phyloP scores from a whole-genome alignment of 306 rosid genomes.

The Dalbergia cochinchinensis region DNA sequence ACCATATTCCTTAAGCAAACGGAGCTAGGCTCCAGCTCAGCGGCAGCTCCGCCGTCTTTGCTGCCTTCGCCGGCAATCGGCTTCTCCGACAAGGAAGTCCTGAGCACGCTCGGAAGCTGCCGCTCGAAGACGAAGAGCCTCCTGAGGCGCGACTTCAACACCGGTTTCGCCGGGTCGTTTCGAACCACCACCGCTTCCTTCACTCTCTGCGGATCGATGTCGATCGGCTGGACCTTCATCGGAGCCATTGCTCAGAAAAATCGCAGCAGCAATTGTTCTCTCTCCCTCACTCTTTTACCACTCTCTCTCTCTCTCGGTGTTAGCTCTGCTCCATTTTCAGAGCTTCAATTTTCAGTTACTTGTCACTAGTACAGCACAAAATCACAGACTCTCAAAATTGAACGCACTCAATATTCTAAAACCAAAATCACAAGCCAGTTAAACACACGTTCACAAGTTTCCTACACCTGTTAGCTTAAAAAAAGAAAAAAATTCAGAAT shows the following conservation, averaged over 20 bases:
- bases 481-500: conserved; percentile 21
- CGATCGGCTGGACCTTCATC: conserved; percentile 95
- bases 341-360: neutral
- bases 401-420: neutral
- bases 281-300: neutral
- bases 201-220: conserved; percentile 60
- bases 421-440: neutral
- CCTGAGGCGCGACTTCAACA: conserved; percentile 80
- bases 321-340: conserved; percentile 44
- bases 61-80: conserved; percentile 19
- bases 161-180: conserved; percentile 71
- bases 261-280: neutral
- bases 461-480: conserved; percentile 35
- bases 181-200: conserved; percentile 60
- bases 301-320: neutral
- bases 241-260: conserved; percentile 63
- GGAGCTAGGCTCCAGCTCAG: conserved; percentile 85
- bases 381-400: neutral
- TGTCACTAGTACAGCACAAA: conserved; percentile 27
- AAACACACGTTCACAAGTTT: conserved; percentile 36
- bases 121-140: conserved; percentile 82
- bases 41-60: conserved; percentile 27
- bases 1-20: conserved; percentile 90
- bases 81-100: conserved; percentile 68
- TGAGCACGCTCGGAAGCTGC: conserved; percentile 77